Conservation (phyloP, 2,329 filamentous ascomycete genomes). For the Xylariales sp. region DNA sequence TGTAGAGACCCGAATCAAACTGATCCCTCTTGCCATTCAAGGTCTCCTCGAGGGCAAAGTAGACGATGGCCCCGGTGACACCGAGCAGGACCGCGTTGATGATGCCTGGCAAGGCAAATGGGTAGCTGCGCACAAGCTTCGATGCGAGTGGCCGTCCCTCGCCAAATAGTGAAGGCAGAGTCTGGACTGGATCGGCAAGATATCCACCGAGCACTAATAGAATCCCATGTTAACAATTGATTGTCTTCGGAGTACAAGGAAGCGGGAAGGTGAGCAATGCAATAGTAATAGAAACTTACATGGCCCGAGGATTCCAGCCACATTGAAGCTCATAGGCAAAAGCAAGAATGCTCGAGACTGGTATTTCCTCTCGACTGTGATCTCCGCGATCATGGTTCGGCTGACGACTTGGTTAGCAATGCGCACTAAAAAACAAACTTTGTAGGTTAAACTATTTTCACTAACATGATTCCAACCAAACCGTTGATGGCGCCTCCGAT, state of each 20-base stretch:
- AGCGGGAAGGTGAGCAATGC: too few relatives aligned
- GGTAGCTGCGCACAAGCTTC: slow-evolving; percentile 60
- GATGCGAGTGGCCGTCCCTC: slow-evolving; percentile 54
- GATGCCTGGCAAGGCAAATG: slow-evolving; percentile 67
- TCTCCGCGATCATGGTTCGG: slow-evolving; percentile 44
- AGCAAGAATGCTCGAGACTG: slow-evolving; percentile 44
- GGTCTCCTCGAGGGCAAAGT: slow-evolving; percentile 65
- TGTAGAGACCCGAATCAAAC: slow-evolving; percentile 38
- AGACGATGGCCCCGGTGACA: slow-evolving; percentile 46
- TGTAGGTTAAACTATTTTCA: slow-evolving; percentile 2
- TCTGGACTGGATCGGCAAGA: slow-evolving; percentile 61
- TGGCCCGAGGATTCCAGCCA: slow-evolving; percentile 40
- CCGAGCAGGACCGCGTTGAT: slow-evolving; percentile 59
- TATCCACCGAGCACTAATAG: slow-evolving; percentile 61
- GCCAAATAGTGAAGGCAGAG: slow-evolving; percentile 60
- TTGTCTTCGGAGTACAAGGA: too few relatives aligned
- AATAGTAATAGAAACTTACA: slow-evolving; percentile 22
- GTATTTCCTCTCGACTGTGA: slow-evolving; percentile 42
- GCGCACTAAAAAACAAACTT: neutral
- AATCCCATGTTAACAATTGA: too few relatives aligned
- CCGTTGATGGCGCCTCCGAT: slow-evolving; percentile 56
- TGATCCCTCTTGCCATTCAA: slow-evolving; percentile 39
- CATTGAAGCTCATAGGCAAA: slow-evolving; percentile 43
- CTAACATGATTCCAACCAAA: slow-evolving; percentile 44
- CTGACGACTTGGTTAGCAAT: slow-evolving; percentile 15